A percentile compares a stretch with the other conserved stretches of the same genome.
phyloP scores from a whole-genome alignment of 495 filamentous ascomycete species.

The Stereocaulon alpinum region DNA sequence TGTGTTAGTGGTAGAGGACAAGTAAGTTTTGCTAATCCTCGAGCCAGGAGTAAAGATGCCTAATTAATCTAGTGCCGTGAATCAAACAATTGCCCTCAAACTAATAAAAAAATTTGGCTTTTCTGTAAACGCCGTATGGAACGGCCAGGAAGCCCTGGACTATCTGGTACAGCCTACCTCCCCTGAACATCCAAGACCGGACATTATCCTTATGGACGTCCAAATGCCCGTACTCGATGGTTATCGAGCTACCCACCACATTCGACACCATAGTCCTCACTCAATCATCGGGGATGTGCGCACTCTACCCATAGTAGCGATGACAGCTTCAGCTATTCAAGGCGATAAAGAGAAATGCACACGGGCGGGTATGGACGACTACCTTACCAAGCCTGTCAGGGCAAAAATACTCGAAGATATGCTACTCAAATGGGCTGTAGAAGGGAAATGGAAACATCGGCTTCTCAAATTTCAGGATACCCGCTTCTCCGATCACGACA shows the following conservation, averaged over 20 bases:
- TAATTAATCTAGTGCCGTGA: conserved; percentile 43
- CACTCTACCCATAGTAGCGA: conserved; percentile 62
- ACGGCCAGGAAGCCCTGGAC: conserved; percentile 67
- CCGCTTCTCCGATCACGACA: conserved; percentile 12
- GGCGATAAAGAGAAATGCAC: conserved; percentile 72
- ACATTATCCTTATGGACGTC: conserved; percentile 84
- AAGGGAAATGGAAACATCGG: conserved; percentile 14
- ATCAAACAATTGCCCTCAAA: conserved; percentile 67
- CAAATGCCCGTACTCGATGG: conserved; percentile 80
- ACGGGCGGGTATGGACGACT: conserved; percentile 74
- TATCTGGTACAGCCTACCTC: conserved; percentile 39
- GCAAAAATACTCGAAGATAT: conserved; percentile 59
- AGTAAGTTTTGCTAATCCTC: conserved; percentile 34
- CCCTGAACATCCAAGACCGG: conserved; percentile 37
- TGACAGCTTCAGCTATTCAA: conserved; percentile 74
- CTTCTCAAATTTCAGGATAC: background rate
- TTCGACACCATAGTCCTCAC: conserved; percentile 52
- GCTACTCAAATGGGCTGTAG: conserved; percentile 46
- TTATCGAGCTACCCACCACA: conserved; percentile 61
- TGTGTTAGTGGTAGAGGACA: conserved; percentile 72
- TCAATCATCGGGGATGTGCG: conserved; percentile 36
- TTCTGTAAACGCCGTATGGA: conserved; percentile 56
- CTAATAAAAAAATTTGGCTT: conserved; percentile 71
- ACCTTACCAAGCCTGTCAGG: conserved; percentile 68
- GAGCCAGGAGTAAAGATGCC: background rate